Evolutionary conservation across 2,329 filamentous ascomycete genomes (phyloP).

Genomic region (Endocalyx cinctus): DNA sequence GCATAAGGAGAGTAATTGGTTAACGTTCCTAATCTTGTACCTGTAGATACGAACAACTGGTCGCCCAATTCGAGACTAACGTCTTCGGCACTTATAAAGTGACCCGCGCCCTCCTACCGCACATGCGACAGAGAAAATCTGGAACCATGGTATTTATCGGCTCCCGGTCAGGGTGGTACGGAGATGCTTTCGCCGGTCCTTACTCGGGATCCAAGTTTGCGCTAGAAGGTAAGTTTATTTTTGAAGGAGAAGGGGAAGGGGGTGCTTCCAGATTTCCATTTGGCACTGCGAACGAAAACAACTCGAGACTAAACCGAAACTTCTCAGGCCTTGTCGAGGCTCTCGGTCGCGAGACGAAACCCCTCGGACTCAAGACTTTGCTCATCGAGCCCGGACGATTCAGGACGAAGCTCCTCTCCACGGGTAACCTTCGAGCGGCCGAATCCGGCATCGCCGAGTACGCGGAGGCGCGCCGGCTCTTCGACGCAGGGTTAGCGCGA

Average conservation of each 20-base stretch:
- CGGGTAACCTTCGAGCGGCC: slow-evolving; percentile 4
- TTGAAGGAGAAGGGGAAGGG: no score
- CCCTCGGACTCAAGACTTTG: slow-evolving; percentile 12
- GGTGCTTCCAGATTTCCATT: no score
- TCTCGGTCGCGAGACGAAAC: slow-evolving; percentile 9
- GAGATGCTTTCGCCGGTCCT: slow-evolving; percentile 8
- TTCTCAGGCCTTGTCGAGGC: slow-evolving; percentile 11
- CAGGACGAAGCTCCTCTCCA: slow-evolving; percentile 11
- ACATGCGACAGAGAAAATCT: slow-evolving; percentile 9
- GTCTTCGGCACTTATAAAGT: slow-evolving; percentile 13
- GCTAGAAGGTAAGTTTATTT: slow-evolving; percentile 11
- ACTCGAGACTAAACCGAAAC: background rate
- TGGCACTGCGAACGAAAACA: no score
- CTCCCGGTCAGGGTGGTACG: slow-evolving; percentile 11
- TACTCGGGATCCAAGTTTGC: slow-evolving; percentile 15
- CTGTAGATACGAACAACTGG: background rate
- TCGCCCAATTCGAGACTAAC: slow-evolving; percentile 14
- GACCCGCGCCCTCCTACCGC: slow-evolving; percentile 11
- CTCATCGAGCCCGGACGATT: slow-evolving; percentile 14
- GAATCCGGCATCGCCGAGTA: slow-evolving; percentile 9
- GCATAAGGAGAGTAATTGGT: no score
- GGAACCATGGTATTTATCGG: slow-evolving; percentile 14
- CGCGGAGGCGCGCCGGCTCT: slow-evolving; percentile 2
- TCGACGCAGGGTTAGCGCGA: slow-evolving; percentile 4
- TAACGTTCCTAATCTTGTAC: background rate